Evolutionary conservation across 306 rosid genomes (phyloP), one percentile per base, ranked within the genome.

Genomic region (Phaseolus lunatus): DNA sequence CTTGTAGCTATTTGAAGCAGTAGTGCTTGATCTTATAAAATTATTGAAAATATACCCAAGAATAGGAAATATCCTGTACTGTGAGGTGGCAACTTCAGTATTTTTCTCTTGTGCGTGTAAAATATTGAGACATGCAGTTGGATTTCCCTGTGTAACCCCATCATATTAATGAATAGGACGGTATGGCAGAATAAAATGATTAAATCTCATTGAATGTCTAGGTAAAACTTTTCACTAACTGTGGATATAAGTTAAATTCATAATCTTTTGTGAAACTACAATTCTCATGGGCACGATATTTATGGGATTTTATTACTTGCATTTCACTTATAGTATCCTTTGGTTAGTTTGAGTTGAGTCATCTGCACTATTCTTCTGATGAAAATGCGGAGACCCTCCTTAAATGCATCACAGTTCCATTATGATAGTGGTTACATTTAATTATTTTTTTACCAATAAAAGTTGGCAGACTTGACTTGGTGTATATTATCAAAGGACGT

Each of bases 391-490:
- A 66, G 50, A 27, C 48, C 66, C 47, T 69, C 39, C 75, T 70
- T 16, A 77, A 49, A 76, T 48, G 24, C 54, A 73, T 73, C 78
- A 52, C 56, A 6, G 59, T 78, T 81, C 79, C 22, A 12, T 65
- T 65, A 59, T 82, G 83, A 75, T 70, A 73, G 47, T 79, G 74
- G 77, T 79, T 41, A 79, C 79, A 39, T 82, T 61, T 75, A 33
- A 53, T 81, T 80, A 53, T 67, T 77, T 76, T 78, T 72, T 80
- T 54, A 83, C 75, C 76, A 62, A 77, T 67, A 85, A 79, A 82
- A 85, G 88, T 76, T 82, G 86, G 87, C 89, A 80, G 89, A 83
- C 85, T 83, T 86, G 88, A 85, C 88, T 85, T 82, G 89, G 89
- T 85, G 86, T 85, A 85, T 83, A 68, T 84, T 75, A 71, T 83